Evolutionary conservation across 2,329 filamentous ascomycete genomes (phyloP).

Genomic region (Metarhizium robertsii): DNA sequence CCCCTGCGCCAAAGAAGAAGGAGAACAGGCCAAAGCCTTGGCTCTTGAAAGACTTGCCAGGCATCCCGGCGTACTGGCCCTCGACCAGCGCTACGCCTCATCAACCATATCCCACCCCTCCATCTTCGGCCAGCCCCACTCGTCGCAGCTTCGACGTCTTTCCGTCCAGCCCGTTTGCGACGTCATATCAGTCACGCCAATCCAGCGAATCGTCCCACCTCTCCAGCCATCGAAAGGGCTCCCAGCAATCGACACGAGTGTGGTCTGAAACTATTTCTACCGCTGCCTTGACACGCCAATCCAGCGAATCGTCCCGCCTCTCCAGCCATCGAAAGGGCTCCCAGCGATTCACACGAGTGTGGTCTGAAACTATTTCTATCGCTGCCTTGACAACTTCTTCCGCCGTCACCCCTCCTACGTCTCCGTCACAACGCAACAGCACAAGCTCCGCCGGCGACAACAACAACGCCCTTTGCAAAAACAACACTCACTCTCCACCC

Average conservation of each 20-base stretch:
- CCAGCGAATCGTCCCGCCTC: neutral
- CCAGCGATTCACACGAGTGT: too few relatives aligned
- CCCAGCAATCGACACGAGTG: too few relatives aligned
- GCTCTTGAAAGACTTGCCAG: neutral
- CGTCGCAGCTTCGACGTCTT: conserved; percentile 22
- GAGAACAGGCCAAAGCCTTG: too few relatives aligned
- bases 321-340: too few relatives aligned
- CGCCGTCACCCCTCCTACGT: neutral
- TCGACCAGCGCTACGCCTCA: neutral
- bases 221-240: too few relatives aligned
- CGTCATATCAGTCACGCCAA: neutral
- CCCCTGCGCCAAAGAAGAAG: neutral
- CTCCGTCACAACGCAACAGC: neutral
- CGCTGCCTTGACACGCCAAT: neutral
- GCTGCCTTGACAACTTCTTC: neutral
- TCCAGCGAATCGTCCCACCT: neutral
- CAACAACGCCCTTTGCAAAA: too few relatives aligned
- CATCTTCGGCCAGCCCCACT: conserved; percentile 41
- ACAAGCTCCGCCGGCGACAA: too few relatives aligned
- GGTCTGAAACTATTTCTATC: neutral
- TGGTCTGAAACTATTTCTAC: neutral
- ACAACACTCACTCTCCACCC: neutral
- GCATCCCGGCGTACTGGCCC: neutral
- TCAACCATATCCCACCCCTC: conserved; percentile 1
- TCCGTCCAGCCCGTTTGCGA: conserved; percentile 32